Evolutionary conservation across 495 filamentous ascomycete genomes (phyloP), one percentile per base, ranked within the genome.

Genomic region (Hyphodiscus hymeniophilus): DNA sequence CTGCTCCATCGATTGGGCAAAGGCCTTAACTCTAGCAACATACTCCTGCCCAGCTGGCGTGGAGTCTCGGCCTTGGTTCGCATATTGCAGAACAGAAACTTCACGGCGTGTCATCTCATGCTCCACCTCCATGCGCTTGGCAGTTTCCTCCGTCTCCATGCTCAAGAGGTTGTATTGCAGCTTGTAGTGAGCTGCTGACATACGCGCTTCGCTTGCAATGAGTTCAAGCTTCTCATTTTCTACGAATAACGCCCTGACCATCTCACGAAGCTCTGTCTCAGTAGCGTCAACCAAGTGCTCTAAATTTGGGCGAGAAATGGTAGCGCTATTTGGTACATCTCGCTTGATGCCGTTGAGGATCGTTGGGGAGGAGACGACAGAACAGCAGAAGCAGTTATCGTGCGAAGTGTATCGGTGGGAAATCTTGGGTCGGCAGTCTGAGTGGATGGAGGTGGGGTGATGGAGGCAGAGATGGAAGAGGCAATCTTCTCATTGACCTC

Each of bases 61-160:
- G 16, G 36, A 32, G 26, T 54, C 56, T 7, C 47, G 51, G 17
- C 44, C 40, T 38, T 34, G 23, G 21, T 3, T 20, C 11, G 24
- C 47, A 12, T 33, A 16, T 52, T 89, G 85, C 17, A 98, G 67
- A 8, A 91, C 87, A 50, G 95, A 84, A 6, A 95, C 85, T 63
- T 98, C 94, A 26, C 85, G 76, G 47, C 84, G 81, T n/a, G 84
- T 85, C 69, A 97, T 88, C 40, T 94, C 85, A 48, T 94, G 87
- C 65, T 98, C 92, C 10, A 97, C 92, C 30, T 81, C 85, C 48
- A 90, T 87, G 31, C 89, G 79, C 62, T 94, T 90, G 3, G 85
- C 74, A 20, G 89, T 84, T 62, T 95, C 90, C 23, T 82, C 77
- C 34, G 85, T 91, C 57, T 94, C 87, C 42, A 97, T 86, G 41